phyloP scores from a whole-genome alignment of 768 basidiomycete genomes.

The Agaricus sinodeliciosus region DNA sequence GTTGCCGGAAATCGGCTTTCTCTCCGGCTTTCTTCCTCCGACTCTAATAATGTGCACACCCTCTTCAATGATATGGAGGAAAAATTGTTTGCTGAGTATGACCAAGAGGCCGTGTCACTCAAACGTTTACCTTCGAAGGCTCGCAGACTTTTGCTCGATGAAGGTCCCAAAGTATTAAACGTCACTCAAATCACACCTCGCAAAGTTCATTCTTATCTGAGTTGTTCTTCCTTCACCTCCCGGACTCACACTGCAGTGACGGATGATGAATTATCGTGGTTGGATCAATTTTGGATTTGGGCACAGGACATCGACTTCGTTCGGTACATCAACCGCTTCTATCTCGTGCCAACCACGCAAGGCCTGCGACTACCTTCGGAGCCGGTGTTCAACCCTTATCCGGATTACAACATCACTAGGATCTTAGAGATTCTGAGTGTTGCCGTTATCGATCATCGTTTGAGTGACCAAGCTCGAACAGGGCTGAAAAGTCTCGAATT shows the following conservation, averaged over 20 bases:
- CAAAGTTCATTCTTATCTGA: constrained; percentile 24
- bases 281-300: constrained; percentile 42
- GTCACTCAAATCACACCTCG: constrained; percentile 20
- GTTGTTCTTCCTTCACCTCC: background rate
- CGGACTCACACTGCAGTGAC: background rate
- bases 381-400: constrained; percentile 22
- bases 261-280: constrained; percentile 22
- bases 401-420: constrained; percentile 1
- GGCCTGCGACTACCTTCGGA: constrained; percentile 20
- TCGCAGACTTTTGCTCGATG: background rate
- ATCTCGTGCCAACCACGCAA: constrained; percentile 27
- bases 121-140: background rate
- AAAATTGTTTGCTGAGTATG: background rate
- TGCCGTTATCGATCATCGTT: constrained; percentile 25
- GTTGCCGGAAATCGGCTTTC: constrained; percentile 18
- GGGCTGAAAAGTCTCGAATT: background rate
- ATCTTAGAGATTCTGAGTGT: constrained; percentile 24
- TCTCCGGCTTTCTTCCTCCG: constrained; percentile 10
- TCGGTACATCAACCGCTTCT: constrained; percentile 1
- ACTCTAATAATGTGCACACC: constrained; percentile 11
- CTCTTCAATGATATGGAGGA: constrained; percentile 19
- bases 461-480: constrained; percentile 15
- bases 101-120: background rate
- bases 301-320: background rate
- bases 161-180: constrained; percentile 24